These are phyloP conservation scores for Tremella fuciformis DNA, from an alignment of 768 basidiomycete species.

Conservation along the genomic window DNA sequence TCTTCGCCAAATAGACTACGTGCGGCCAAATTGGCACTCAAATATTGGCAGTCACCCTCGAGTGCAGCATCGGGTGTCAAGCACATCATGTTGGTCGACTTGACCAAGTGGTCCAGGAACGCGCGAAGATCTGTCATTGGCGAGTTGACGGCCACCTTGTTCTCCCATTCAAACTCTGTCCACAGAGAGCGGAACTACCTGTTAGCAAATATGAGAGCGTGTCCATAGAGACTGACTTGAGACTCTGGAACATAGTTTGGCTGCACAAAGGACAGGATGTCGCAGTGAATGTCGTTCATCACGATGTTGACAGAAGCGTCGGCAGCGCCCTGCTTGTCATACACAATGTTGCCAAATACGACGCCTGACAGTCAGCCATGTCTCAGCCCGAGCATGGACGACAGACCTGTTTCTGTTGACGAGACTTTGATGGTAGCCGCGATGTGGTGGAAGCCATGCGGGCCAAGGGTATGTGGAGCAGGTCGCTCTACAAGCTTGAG, in stretches of 20 bases:
- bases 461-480: conserved; percentile 84
- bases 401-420: conserved; percentile 88
- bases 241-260: conserved; percentile 93
- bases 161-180: conserved; percentile 99
- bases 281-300: conserved; percentile 85
- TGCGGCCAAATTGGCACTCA: conserved; percentile 95
- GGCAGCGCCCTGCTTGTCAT: conserved; percentile 82
- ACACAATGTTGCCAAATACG: conserved; percentile 95
- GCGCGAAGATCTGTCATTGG: conserved; percentile 76
- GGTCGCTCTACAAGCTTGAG: conserved; percentile 97
- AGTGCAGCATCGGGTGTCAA: conserved; percentile 82
- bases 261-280: conserved; percentile 98
- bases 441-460: conserved; percentile 96
- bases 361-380: conserved; percentile 68
- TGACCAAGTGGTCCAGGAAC: conserved; percentile 92
- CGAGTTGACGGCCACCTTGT: conserved; percentile 86
- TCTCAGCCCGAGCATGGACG: conserved; percentile 89
- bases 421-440: conserved; percentile 97
- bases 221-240: conserved; percentile 59
- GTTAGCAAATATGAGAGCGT: conserved; percentile 7
- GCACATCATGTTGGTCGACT: conserved; percentile 95
- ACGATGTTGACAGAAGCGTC: conserved; percentile 73
- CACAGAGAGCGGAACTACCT: conserved; percentile 73
- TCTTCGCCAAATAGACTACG: conserved; percentile 96
- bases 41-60: conserved; percentile 94